A percentile compares a stretch with the other conserved stretches of the same genome.
Evolutionary conservation across 768 basidiomycete genomes (phyloP).

Genomic region (Auriscalpium orientale): DNA sequence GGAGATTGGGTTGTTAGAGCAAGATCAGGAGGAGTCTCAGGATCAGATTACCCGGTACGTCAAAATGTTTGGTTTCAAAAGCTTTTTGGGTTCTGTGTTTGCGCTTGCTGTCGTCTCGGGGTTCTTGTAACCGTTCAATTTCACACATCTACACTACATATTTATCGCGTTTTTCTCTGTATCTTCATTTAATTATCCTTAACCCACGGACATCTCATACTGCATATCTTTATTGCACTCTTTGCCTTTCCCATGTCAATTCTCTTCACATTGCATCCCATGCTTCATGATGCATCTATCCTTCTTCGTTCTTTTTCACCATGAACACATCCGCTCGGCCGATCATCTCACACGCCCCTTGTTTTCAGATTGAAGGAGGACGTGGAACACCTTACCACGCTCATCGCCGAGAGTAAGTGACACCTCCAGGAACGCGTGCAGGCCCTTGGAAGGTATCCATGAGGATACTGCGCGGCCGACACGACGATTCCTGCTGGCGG

Average conservation of each 20-base stretch:
- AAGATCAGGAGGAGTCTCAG: slow-evolving; percentile 69
- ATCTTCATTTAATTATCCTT: slow-evolving; percentile 7
- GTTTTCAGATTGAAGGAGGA: slow-evolving; percentile 59
- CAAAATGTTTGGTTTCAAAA: slow-evolving; percentile 49
- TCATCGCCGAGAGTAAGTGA: slow-evolving; percentile 36
- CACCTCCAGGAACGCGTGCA: slow-evolving; percentile 1
- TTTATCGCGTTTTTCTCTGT: slow-evolving; percentile 16
- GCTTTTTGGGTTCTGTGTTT: slow-evolving; percentile 20
- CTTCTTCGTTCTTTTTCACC: slow-evolving; percentile 28
- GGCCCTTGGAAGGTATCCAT: too few relatives aligned
- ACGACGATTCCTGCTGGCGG: background rate
- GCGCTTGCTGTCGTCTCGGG: slow-evolving; percentile 16
- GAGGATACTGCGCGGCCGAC: background rate
- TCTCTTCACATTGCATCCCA: background rate
- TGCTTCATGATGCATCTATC: slow-evolving; percentile 6
- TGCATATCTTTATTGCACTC: background rate
- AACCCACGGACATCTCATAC: background rate
- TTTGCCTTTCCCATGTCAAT: background rate
- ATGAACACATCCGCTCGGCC: background rate
- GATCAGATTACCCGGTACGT: slow-evolving; percentile 78
- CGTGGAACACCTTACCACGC: slow-evolving; percentile 39
- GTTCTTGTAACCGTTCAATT: slow-evolving; percentile 28
- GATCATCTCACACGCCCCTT: slow-evolving; percentile 16
- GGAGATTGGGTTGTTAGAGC: slow-evolving; percentile 76
- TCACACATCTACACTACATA: slow-evolving; percentile 4